Evolutionary conservation across 2,329 filamentous ascomycete genomes (phyloP), one percentile per base, ranked within the genome.

Genomic region (Akanthomyces muscarius): DNA sequence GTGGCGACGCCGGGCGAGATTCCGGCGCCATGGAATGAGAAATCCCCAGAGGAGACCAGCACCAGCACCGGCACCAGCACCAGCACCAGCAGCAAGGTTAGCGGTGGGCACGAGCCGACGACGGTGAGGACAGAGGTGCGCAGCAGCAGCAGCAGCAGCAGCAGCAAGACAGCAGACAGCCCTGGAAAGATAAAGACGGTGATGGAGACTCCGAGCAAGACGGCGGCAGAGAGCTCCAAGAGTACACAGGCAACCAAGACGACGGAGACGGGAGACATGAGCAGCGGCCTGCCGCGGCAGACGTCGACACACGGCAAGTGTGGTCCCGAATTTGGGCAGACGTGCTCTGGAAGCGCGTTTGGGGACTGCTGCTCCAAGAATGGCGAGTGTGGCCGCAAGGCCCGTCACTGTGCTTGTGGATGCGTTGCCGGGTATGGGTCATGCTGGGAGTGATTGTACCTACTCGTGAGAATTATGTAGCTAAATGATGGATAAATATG

Each of bases 351-450:
- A n/a, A 78, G 75, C 64, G 55, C 66, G 11, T 79, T 75, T 62
- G 78, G 78, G 2, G 68, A 75, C 62, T 80, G 80, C 71, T 82
- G 79, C 71, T 79, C 76, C 18, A 70, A 68, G 62, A 69, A 70
- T 65, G 70, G 76, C 54, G 73, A 71, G 68, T 82, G 80, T 62
- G 75, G 76, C 6, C 70, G 68, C 48, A 73, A 72, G 65, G 69
- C 68, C 41, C 68, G 70, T 36, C 72, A 76, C 64, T 78, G 77
- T 65, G 70, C 70, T 13, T 72, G 71, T 45, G 73, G 73, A 16
- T 79, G 76, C 67, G 72, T 77, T 68, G 61, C 65, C 10, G 67
- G 60, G n/a, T 77, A 75, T 65, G 75, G 75, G 18, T 65, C 69
- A 38, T 78, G 76, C 68, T 64, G 66, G 55, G 42, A 30, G 36